phyloP scores from a whole-genome alignment of 306 rosid genomes.

The Cicer cuneatum region DNA sequence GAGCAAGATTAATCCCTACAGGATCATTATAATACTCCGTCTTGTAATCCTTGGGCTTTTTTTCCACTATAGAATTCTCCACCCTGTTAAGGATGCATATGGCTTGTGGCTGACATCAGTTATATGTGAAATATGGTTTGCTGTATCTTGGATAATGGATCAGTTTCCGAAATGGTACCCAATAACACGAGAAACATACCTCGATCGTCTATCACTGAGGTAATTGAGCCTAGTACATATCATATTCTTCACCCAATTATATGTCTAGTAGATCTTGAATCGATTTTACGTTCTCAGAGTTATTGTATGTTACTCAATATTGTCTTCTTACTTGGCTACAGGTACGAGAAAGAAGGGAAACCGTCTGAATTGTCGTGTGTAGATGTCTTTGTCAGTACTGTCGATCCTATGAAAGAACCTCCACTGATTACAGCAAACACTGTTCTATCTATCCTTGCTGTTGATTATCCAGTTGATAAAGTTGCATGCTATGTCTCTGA shows the following conservation, averaged over 20 bases:
- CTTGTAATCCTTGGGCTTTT: slow-evolving; percentile 82
- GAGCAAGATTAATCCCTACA: slow-evolving; percentile 97
- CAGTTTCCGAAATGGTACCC: slow-evolving; percentile 99
- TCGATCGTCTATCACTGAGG: slow-evolving; percentile 90
- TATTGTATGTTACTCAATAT: slow-evolving; percentile 24
- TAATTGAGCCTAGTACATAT: slow-evolving; percentile 36
- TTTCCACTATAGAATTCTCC: slow-evolving; percentile 91
- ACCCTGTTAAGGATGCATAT: slow-evolving; percentile 94
- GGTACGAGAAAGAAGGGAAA: slow-evolving; percentile 98
- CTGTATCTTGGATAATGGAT: slow-evolving; percentile 92
- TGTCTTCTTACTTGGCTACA: slow-evolving; percentile 49
- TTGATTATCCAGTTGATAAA: slow-evolving; percentile 92
- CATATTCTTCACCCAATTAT: no score
- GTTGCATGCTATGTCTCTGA: slow-evolving; percentile 98
- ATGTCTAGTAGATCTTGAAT: background rate
- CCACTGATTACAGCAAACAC: slow-evolving; percentile 95
- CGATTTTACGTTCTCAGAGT: slow-evolving; percentile 19
- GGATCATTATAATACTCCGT: slow-evolving; percentile 81
- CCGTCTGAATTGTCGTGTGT: slow-evolving; percentile 77
- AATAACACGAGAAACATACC: slow-evolving; percentile 91
- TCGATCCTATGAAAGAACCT: slow-evolving; percentile 96
- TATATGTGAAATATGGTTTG: slow-evolving; percentile 99
- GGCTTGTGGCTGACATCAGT: slow-evolving; percentile 97
- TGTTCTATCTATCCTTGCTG: slow-evolving; percentile 91
- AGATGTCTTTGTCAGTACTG: slow-evolving; percentile 95